phyloP scores from a whole-genome alignment of 2,329 filamentous ascomycete species.

The Aureobasidium musti region DNA sequence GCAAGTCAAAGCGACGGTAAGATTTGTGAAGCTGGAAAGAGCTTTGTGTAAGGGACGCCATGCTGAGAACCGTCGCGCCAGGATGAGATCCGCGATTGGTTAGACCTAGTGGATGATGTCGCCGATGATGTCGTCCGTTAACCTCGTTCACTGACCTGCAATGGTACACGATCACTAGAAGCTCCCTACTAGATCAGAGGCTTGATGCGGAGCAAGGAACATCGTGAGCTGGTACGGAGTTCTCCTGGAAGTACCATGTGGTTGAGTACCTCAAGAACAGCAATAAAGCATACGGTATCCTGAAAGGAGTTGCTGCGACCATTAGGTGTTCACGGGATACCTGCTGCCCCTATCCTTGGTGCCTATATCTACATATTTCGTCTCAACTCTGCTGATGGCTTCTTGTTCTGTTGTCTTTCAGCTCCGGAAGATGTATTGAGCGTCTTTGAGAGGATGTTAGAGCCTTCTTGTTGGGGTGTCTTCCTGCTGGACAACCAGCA shows the following conservation, averaged over 20 bases:
- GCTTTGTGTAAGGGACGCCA: background rate
- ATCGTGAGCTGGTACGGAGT: no score
- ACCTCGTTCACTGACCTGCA: background rate
- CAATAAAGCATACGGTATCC: no score
- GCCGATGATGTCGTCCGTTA: background rate
- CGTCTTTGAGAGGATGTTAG: background rate
- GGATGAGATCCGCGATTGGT: background rate
- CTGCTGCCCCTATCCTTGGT: no score
- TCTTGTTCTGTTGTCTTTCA: background rate
- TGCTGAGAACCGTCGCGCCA: background rate
- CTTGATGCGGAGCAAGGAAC: no score
- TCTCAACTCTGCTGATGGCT: background rate
- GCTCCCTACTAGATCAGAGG: no score
- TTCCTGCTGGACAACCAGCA: no score
- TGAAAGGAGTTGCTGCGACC: no score
- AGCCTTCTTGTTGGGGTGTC: no score
- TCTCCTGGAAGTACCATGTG: no score
- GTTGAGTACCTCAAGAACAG: no score
- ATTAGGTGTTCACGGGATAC: no score
- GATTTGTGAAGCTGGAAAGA: background rate
- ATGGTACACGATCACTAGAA: no score
- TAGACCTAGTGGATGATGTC: background rate
- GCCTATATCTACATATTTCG: background rate
- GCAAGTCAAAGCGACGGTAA: background rate
- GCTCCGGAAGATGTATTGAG: background rate